Conservation (phyloP, 176 grass and related monocot species). For the Musa schizocarpa region DNA sequence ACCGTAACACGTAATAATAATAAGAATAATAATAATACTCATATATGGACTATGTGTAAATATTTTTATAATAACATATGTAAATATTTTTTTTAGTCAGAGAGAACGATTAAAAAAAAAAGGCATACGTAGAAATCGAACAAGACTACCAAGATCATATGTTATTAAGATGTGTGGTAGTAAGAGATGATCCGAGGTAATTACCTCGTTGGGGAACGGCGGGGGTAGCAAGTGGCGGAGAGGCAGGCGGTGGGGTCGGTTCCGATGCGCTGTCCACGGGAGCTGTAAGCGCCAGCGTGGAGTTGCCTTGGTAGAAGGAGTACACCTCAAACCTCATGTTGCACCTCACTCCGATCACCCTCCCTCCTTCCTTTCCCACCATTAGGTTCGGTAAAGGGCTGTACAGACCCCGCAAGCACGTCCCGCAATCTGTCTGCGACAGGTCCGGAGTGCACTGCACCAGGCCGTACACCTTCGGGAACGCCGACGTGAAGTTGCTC, state of each 20-base stretch:
- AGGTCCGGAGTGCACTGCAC: conserved; percentile 42
- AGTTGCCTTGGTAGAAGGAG: conserved; percentile 12
- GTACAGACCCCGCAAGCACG: conserved; percentile 18
- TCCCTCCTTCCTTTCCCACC: conserved; percentile 16
- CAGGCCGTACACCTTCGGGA: conserved; percentile 24
- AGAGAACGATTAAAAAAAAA: too few species aligned
- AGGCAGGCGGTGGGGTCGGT: not conserved
- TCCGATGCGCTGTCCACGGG: not conserved
- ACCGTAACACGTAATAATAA: too few species aligned
- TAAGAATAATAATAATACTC: too few species aligned
- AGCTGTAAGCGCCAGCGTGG: not conserved
- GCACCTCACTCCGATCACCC: conserved; percentile 22
- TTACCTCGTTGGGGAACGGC: not conserved
- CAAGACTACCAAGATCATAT: too few species aligned
- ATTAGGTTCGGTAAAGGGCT: not conserved
- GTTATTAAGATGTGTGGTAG: not conserved
- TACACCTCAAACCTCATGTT: conserved; percentile 31
- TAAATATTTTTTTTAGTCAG: too few species aligned
- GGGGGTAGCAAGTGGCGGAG: not conserved
- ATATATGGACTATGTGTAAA: too few species aligned
- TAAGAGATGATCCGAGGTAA: not conserved
- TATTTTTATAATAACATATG: too few species aligned
- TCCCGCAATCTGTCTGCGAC: conserved; percentile 18
- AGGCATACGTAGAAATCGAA: too few species aligned
- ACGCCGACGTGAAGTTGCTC: not conserved